Evolutionary conservation across 768 basidiomycete genomes (phyloP), one percentile per base, ranked within the genome.

Genomic region (Lentinus tigrinus): DNA sequence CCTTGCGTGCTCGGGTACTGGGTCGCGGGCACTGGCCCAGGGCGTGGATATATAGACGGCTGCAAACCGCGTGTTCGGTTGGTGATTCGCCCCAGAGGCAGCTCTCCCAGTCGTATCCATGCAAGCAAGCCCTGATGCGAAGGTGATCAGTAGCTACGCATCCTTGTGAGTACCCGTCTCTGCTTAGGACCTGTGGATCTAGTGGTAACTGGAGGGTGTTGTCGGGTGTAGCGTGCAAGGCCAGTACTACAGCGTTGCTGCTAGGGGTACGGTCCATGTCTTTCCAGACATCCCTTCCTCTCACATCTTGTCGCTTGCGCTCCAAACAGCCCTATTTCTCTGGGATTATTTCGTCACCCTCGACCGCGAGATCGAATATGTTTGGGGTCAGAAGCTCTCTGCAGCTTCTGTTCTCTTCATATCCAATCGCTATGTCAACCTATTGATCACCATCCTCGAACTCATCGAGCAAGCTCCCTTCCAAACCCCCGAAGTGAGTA

Each of bases 401-500:
- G 56, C 55, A 13, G 62, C 62, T 9, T 61, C 62, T 3, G 36
- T 28, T 7, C 54, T 66, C 21, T 66, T 66, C 56, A 23, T 63
- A 27, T 17, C 60, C 44, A 66, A 66, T 42, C 62, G 65, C 34
- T 66, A 66, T 38, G 40, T 61, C 26, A 66, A 66, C 47, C 57
- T 66, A 17, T 21, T 59, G 2, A 61, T 63, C 38, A 59, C 62
- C 0, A 59, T 66, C 31, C 17, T 66, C 10, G 59, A 63, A 27
- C 48, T 66, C 4, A 27, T 63, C 19, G 60, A 56, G 14, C 65
- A 63, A 39, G 49, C 59, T 8, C 47, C 65, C 2, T 61, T 63
- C 27, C 62, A 77, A 65, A 85, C 84, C 3, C 73, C 74, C 11
- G 76, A 82, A 76, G 83, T 87, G 60, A 56, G 69, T 65, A 8